Base-by-base conservation (phyloP, 2,329 filamentous ascomycete genomes). In the Macrophomina phaseolina region DNA sequence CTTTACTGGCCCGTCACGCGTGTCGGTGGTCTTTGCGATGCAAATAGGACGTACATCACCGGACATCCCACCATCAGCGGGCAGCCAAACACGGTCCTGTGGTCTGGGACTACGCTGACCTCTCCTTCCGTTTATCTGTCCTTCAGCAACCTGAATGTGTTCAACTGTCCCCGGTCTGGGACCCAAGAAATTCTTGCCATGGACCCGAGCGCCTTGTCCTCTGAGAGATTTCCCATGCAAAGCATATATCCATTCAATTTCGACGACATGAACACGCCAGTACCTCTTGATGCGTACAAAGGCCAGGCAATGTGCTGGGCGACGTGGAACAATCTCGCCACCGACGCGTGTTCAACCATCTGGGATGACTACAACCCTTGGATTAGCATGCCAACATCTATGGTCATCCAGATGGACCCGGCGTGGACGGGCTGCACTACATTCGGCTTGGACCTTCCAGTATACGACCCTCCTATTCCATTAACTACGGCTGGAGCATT, bases 291-390 rank as follows among this genome's bases (percentile, higher is more conserved):
- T 23, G 52, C 36, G 11, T 56, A 56, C 34, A 56, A 36, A 11
- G 52, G 52, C 9, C 32, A 38, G 52, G 32, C 32, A 12, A 36
- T 38, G 52, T 56, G 52, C 30, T 56, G 52, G 52, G n/a, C 32
- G 12, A 40, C 32, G 7, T 56, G 52, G 52, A 56, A 56, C n/a
- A 9, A n/a, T 23, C 32, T 38, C 32, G 28, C 12, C 14, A 30
- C 36, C 16, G 36, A 56, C 52, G 52, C 36, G 11, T 56, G 52
- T 18, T 14, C 18, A 23, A 56, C 52, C 1, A 38, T 56, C 30
- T 56, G 52, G 52, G 52, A 56, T 32, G 52, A 56, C 30, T 56
- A 56, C 32, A 56, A 56, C 16, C 52, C 52, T 23, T 56, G 52
- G 52, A 8, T 56, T n/a, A 56, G 36, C 18, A 9, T 56, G 30